Evolutionary conservation across 2,329 filamentous ascomycete genomes (phyloP), one percentile per base, ranked within the genome.

Genomic region (Colletotrichum sojae): DNA sequence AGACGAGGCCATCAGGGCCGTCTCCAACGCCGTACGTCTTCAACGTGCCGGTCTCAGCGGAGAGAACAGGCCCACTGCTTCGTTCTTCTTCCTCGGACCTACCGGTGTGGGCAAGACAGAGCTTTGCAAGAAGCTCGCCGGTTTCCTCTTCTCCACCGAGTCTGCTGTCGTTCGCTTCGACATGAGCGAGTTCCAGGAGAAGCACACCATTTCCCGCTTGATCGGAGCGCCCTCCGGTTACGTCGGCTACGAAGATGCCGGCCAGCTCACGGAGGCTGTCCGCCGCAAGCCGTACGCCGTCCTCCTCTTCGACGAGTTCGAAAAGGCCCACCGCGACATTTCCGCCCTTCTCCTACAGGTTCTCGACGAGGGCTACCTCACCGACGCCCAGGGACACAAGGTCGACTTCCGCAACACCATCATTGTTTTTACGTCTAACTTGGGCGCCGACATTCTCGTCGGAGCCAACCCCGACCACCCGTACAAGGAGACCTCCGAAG

Each of bases 71-170:
- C 96, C 96, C 0, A 86, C 97, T 6, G 96, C 95, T 0, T 97
- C 93, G 0, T 98, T 98, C 84, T 98, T 98, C 91, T 98, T 98
- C 88, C 88, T 98, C 4, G 96, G 96, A 0, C 96, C 96, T 5
- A 98, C 96, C 0, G 96, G 96, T 77, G 95, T 98, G 18, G 96
- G 96, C 66, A 99, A 98, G 84, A 99, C 96, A 3, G 95, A 98
- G 78, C 89, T 98, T 1, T 97, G 95, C 86, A 98, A 98, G 85
- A 95, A 97, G 78, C 91, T 99, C 74, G 96, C 96, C 1, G 89
- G 88, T 67, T 98, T 98, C 83, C 85, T 99, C 45, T 99, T 98
- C 82, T 96, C 93, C 0, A 97, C 94, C 1, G 94, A 97, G 75
- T 90, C 90, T 31, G 95, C 96, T 3, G 94, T 99, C 27, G 90